Evolutionary conservation across 2,329 filamentous ascomycete species (phyloP).

Genomic region (Colletotrichum sojae): DNA sequence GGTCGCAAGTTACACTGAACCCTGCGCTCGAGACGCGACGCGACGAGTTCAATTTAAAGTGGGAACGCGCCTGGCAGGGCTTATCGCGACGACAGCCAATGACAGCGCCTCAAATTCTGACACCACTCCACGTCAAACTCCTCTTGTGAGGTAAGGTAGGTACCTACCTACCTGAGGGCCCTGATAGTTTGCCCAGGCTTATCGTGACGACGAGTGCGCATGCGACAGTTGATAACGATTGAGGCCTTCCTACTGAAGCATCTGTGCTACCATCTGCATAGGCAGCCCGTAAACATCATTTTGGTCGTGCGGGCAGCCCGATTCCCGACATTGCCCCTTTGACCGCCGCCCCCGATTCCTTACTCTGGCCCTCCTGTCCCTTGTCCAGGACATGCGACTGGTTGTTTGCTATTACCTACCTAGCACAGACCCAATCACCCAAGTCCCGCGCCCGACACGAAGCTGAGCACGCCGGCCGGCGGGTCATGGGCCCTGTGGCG

Average conservation of each 20-base stretch:
- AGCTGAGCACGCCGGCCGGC: slow-evolving; percentile 30
- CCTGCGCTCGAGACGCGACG: slow-evolving; percentile 20
- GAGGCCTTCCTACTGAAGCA: slow-evolving; percentile 20
- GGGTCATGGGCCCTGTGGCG: slow-evolving; percentile 40
- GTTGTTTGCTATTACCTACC: slow-evolving; percentile 24
- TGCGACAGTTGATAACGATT: slow-evolving; percentile 39
- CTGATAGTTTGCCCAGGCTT: slow-evolving; percentile 32
- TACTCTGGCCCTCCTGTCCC: slow-evolving; percentile 10
- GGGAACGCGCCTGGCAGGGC: slow-evolving; percentile 18
- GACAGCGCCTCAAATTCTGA: not conserved
- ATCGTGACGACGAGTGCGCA: slow-evolving; percentile 38
- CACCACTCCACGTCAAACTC: slow-evolving; percentile 37
- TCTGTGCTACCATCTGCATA: slow-evolving; percentile 2
- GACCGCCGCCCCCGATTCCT: slow-evolving; percentile 1
- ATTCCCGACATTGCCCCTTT: slow-evolving; percentile 31
- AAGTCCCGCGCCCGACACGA: slow-evolving; percentile 23
- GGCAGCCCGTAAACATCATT: slow-evolving; percentile 8
- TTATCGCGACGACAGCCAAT: slow-evolving; percentile 34
- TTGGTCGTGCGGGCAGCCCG: slow-evolving; percentile 1
- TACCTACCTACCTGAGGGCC: no score
- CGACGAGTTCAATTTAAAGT: slow-evolving; percentile 31
- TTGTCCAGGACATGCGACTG: slow-evolving; percentile 24
- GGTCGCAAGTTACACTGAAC: no score
- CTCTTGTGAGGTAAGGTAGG: slow-evolving; percentile 22
- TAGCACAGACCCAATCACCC: slow-evolving; percentile 32